Base-by-base conservation (phyloP, 768 basidiomycete genomes). In the Rhizopogon salebrosus region DNA sequence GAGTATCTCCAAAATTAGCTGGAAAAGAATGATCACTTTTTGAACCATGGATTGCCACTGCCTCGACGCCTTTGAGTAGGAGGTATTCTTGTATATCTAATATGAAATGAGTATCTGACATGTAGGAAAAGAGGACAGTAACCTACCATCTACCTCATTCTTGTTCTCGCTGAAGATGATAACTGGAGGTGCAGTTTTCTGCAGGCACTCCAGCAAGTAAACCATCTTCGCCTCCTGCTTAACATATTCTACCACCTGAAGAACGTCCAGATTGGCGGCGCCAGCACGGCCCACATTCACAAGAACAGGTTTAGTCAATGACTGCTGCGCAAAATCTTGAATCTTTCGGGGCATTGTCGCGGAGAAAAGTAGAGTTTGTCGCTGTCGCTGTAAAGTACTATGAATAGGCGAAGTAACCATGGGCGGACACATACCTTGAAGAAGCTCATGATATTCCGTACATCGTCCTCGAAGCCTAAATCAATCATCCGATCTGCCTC, bases 161-260 rank as follows among this genome's bases (percentile, higher is more conserved):
- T 99, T 99, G 74, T 95, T 98, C 66, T 99, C 97, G 58, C 89
- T 93, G 69, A 99, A 99, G 53, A 98, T 82, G 70, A 98, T 97
- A 45, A 95, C 94, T 2, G 97, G 97, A 6, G 97, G 97, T 0
- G 97, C 87, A 0, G 97, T 99, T 74, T 98, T 99, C 67, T 98
- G 97, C 56, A 99, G 70, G 67, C 95, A 98, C 69, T 99, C 97
- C 42, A 99, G 76, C 14, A 98, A 79, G 69, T 98, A 99, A 1
- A 99, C 95, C 97, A 98, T 98, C 72, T 99, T 99, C 0, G 97
- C 97, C 71, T 98, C 97, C 66, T 97, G 94, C 72, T 99, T 99
- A 61, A 99, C 97, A 61, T 97, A 98, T 72, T 99, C 97, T 20
- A 98, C 92, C 27, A 98, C 89, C 64, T 94, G 93, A 26, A 98